These are phyloP conservation scores for Candida tropicalis DNA, from an alignment of 1,139 yeast genomes.

Conservation along the genomic window DNA sequence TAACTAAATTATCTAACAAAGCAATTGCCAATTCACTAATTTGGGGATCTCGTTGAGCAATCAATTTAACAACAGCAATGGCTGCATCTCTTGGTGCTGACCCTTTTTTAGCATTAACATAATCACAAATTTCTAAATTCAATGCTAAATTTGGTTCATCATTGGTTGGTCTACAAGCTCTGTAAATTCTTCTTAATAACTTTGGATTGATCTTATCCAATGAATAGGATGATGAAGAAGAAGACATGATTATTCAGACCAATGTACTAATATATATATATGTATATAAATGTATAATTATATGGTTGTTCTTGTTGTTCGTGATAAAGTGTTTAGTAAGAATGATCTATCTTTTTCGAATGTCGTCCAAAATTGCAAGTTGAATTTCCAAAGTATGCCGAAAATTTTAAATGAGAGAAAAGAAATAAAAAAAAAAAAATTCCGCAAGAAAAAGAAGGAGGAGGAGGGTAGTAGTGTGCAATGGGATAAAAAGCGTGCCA, in stretches of 20 bases:
- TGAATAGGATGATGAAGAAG: conserved; percentile 31
- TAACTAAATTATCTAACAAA: conserved; percentile 84
- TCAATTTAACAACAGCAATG: conserved; percentile 78
- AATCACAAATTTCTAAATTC: conserved; percentile 91
- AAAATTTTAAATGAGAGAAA: too few species aligned
- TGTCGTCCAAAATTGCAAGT: background rate
- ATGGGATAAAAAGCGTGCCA: too few species aligned
- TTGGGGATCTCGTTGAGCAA: conserved; percentile 83
- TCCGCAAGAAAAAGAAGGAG: too few species aligned
- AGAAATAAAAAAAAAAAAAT: too few species aligned
- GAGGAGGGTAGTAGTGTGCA: too few species aligned
- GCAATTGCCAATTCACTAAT: conserved; percentile 62
- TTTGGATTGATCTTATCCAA: conserved; percentile 57
- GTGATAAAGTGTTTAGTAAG: too few species aligned
- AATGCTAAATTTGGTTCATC: conserved; percentile 87
- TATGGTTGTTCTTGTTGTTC: too few species aligned
- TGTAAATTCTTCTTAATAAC: conserved; percentile 67
- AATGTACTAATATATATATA: too few species aligned
- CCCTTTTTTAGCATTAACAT: conserved; percentile 91
- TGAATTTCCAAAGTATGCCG: too few species aligned
- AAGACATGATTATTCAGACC: too few species aligned
- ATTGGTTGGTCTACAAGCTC: conserved; percentile 87
- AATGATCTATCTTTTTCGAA: too few species aligned
- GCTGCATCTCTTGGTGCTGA: conserved; percentile 93
- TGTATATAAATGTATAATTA: too few species aligned